Evolutionary conservation across 495 filamentous ascomycete genomes (phyloP).

Genomic region (Amorphotheca resinae): DNA sequence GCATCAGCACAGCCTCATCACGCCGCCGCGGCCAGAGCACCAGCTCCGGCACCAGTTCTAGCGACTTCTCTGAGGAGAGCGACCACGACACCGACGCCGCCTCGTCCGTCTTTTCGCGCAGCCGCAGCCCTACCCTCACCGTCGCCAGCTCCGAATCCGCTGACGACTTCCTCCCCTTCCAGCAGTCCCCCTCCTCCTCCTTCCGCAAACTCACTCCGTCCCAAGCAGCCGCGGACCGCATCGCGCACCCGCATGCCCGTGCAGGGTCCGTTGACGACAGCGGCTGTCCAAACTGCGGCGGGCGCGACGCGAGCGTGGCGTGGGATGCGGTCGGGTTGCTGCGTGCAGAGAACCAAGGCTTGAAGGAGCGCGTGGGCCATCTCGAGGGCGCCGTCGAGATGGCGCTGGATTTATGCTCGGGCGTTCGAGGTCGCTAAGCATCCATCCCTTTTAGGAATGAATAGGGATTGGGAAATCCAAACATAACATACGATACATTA

Average conservation of each 20-base stretch:
- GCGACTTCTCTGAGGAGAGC: constrained; percentile 33
- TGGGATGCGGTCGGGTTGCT: constrained; percentile 60
- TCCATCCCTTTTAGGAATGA: too few relatives aligned
- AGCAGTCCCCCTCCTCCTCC: not conserved
- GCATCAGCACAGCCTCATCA: constrained; percentile 37
- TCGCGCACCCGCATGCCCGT: constrained; percentile 6
- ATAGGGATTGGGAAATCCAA: not conserved
- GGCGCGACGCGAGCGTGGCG: constrained; percentile 49
- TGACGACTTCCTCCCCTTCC: not conserved
- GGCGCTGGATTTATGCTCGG: constrained; percentile 40
- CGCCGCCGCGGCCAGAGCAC: constrained; percentile 42
- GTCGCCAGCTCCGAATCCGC: constrained; percentile 3
- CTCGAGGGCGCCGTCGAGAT: constrained; percentile 59
- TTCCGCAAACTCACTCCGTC: not conserved
- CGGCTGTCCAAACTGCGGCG: constrained; percentile 47
- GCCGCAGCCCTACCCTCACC: constrained; percentile 40
- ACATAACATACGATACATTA: too few relatives aligned
- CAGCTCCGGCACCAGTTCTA: constrained; percentile 24
- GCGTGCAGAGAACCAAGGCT: constrained; percentile 57
- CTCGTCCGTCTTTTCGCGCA: constrained; percentile 52
- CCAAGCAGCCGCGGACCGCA: constrained; percentile 23
- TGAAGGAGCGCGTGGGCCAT: constrained; percentile 55
- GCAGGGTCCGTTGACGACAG: constrained; percentile 6
- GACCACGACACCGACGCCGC: constrained; percentile 42
- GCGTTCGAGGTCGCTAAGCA: not conserved